Base-by-base conservation (phyloP, 73 alveolate genomes). In the Durusdinium trenchii region DNA sequence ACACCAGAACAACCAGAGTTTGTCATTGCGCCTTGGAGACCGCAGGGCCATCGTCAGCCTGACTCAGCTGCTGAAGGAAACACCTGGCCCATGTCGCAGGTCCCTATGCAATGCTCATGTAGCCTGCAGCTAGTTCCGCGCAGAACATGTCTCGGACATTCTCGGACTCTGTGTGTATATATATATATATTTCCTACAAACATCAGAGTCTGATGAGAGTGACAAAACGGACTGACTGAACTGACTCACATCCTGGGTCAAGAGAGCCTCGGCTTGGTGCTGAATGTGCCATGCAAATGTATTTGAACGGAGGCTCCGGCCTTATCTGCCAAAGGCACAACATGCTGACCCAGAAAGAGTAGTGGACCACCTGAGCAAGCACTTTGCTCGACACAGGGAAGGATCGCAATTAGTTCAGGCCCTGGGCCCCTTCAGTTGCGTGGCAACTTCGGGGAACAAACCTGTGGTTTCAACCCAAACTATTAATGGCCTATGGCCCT, bases 291-390 rank as follows among this genome's bases (percentile, higher is more conserved):
- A 36, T 71, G 48, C 84, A 71, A 35, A 60, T 14, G 71, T 57
- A 57, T n/a, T n/a, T n/a, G n/a, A n/a, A n/a, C 1, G 73, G 18
- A 60, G n/a, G n/a, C 73, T 60, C 73, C 73, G 18, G 87, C 98
- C 98, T 67, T 73, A 91, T 91, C 98, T 91, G 98, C 98, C 98
- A 91, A 30, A 91, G 89, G 61, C 98, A 91, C 35, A 91, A 45
- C 54, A 91, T 43, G 98, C 81, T 91, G 47, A 69, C 98, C 76
- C 50, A 91, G 28, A 91, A 36, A 32, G 98, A 91, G 98, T 91
- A 91, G 98, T 91, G 98, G 48, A 91, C 89, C 98, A 91, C 97
- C 97, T 91, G 75, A 54, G 28, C 64, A 54, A 54, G n/a, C n/a
- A n/a, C n/a, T n/a, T n/a, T n/a, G n/a, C n/a, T n/a, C n/a, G n/a